phyloP scores from a whole-genome alignment of 495 filamentous ascomycete species.

The Astrothelium subdiscretum region DNA sequence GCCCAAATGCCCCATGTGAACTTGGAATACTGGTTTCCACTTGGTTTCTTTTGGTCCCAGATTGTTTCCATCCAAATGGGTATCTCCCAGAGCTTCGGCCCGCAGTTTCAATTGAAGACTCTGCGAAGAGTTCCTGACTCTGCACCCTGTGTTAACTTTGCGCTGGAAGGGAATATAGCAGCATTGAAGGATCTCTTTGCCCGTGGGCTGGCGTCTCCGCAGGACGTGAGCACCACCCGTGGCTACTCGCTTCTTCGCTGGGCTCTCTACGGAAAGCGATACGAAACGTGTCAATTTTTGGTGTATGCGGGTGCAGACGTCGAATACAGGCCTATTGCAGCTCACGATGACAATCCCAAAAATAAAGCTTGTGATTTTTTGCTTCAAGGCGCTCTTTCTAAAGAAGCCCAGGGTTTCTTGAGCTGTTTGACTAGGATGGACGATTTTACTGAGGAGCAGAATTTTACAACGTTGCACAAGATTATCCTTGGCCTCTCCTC shows the following conservation, averaged over 20 bases:
- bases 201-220: constrained; percentile 15
- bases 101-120: constrained; percentile 2
- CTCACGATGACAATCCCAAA: constrained; percentile 19
- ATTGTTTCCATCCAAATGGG: constrained; percentile 4
- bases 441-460: constrained; percentile 25
- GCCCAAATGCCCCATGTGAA: not conserved
- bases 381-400: constrained; percentile 6
- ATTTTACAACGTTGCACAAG: constrained; percentile 22
- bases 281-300: constrained; percentile 22
- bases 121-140: constrained; percentile 6
- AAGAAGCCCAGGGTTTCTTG: constrained; percentile 10
- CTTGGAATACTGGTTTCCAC: constrained; percentile 10
- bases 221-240: constrained; percentile 19
- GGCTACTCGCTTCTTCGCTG: constrained; percentile 17
- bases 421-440: constrained; percentile 5
- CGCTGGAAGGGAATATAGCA: constrained; percentile 18
- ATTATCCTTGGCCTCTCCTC: constrained; percentile 24
- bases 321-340: constrained; percentile 19
- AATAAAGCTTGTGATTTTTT: constrained; percentile 20
- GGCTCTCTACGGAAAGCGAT: constrained; percentile 26
- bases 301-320: constrained; percentile 22
- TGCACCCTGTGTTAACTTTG: constrained; percentile 10
- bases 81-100: constrained; percentile 1
- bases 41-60: constrained; percentile 5
- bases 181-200: constrained; percentile 20